Evolutionary conservation across 352 stramenopile genomes (phyloP), one percentile per base, ranked within the genome.

Genomic region (Globisporangium splendens): DNA sequence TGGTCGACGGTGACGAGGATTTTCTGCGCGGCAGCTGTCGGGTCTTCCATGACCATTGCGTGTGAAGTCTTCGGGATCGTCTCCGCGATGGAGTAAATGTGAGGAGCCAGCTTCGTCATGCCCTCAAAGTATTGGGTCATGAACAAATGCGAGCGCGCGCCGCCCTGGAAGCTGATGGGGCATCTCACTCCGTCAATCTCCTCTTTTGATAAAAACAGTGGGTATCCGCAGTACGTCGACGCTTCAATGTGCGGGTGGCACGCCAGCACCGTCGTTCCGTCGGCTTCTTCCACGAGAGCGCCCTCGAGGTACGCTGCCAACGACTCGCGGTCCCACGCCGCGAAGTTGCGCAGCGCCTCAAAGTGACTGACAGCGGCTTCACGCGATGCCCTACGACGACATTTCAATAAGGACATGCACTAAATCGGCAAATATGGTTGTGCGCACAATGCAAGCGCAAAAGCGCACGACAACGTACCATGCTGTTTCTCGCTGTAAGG

Each of bases 11-110:
- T 10, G 28, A 11, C 28, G 28, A 35, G 28, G 10, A 35, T 35
- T 35, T 35, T 35, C 28, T 35, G 28, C 28, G 28, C 28, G 28
- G 28, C 28, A 8, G 28, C 28, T 35, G 28, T 8, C 28, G 68
- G 60, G 46, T 81, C 70, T 56, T 87, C 74, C 53, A 84, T 69
- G 0, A 83, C 50, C 63, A 87, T 69, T 24, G 69, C 18, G 50
- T 84, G 77, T 12, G 63, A 73, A 28, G 65, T 66, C 22, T 70
- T 62, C 3, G 57, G 47, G 8, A 84, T 53, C 2, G 65, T 47
- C 7, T 24, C 24, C 15, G 48, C 46, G 4, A 69, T 52, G 5
- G 8, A 54, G 60, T 81, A 84, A 5, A 73, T 42, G 14, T 58
- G 17, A 13, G 72, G 69, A 17, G 66, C 35, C 8, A 46, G n/a